Conservation (phyloP, 306 rosid species). For the Corylus heterophylla region DNA sequence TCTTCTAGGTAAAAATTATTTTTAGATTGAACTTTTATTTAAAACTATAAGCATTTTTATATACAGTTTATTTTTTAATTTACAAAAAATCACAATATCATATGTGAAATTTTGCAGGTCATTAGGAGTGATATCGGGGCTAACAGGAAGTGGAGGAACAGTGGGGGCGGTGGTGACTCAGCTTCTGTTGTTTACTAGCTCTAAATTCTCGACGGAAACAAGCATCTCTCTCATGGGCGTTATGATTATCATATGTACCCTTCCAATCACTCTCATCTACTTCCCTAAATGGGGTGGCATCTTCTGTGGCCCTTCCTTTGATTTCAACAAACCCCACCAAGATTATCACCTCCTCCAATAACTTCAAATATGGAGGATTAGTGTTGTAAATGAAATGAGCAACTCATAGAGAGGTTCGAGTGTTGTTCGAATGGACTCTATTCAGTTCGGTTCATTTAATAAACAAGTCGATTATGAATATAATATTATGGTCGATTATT, state of each 20-base stretch:
- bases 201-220: slow-evolving; percentile 37
- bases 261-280: slow-evolving; percentile 41
- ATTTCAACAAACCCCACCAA: slow-evolving; percentile 10
- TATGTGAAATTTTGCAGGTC: slow-evolving; percentile 37
- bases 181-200: slow-evolving; percentile 45
- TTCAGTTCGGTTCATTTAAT: no score
- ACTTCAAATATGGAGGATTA: neutral
- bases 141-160: slow-evolving; percentile 68
- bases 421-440: no score
- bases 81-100: neutral
- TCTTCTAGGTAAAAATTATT: no score
- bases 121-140: slow-evolving; percentile 63
- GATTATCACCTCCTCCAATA: slow-evolving; percentile 20
- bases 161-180: slow-evolving; percentile 61
- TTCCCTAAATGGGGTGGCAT: slow-evolving; percentile 59
- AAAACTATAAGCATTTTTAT: no score
- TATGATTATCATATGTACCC: slow-evolving; percentile 45
- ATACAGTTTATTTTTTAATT: no score
- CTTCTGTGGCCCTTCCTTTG: slow-evolving; percentile 45
- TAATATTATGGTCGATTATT: no score
- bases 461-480: no score
- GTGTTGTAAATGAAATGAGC: no score
- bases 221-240: slow-evolving; percentile 60
- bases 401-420: no score
- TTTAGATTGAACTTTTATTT: no score